Evolutionary conservation across 2,329 filamentous ascomycete species (phyloP), one percentile per base, ranked within the genome.

Genomic region (Aspergillus sp.): DNA sequence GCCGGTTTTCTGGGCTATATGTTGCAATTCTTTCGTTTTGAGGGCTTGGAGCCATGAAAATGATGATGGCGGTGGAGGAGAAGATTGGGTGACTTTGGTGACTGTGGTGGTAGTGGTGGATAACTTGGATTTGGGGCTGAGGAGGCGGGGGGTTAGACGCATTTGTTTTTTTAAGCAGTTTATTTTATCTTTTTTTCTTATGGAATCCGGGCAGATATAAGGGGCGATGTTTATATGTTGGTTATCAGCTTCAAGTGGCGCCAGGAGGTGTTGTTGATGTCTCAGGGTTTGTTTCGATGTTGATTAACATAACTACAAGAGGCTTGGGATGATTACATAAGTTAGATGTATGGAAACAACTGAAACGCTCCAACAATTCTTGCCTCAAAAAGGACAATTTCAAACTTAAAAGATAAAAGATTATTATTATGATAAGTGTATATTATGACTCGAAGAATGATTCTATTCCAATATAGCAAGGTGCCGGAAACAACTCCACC

Each of bases 1-100:
- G 8, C 87, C 88, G 56, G 84, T 88, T 59, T 81, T 79, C 55
- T 80, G 79, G 5, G 87, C 85, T 39, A 90, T 71, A 37, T 79
- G 75, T 66, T 86, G 84, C 21, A 91, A 75, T 47, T 85, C 77
- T 43, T 76, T 70, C 31, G 76, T 69, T 66, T 84, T 87, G 31
- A 87, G 73, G 2, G 70, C 62, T 31, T 66, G 60, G 58, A 80
- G 73, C 70, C 73, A 76, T 46, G 54, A 39, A 17, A 44, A 40
- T 64, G 48, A 9, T 44, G 33, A 35, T 14, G 44, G 14, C 19
- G 39, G 23, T 21, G 49, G 35, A 11, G 19, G 17, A 31, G 37
- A 15, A 9, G 37, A 15, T 17, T 5, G 14, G 9, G n/a, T 43
- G 40, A 21, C 17, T n/a, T 17, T 21, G 1, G n/a, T 15, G 37